phyloP scores from a whole-genome alignment of 345 rosid genomes.

The Lumnitzera littorea region DNA sequence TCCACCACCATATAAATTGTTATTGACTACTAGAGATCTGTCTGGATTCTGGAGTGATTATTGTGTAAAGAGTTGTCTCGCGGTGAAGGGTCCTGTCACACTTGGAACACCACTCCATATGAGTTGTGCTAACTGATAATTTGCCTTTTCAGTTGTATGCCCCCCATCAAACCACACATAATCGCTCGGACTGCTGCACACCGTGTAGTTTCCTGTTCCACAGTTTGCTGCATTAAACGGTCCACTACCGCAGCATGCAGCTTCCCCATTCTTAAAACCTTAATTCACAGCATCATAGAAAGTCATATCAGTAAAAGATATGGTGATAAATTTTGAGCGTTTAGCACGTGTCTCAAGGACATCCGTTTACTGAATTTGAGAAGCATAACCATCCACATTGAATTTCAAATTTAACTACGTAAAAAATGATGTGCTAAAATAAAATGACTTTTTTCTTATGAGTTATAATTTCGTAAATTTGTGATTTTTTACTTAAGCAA shows the following conservation, averaged over 20 bases:
- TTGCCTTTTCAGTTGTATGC: conserved; percentile 7
- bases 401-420: too few species aligned
- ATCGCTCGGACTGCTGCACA: conserved; percentile 11
- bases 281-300: neutral
- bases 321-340: too few species aligned
- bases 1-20: too few species aligned
- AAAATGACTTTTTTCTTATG: too few species aligned
- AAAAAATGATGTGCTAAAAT: too few species aligned
- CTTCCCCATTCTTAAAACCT: conserved; percentile 12
- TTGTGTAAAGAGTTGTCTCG: conserved; percentile 1
- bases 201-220: neutral
- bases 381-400: too few species aligned
- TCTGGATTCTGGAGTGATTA: neutral
- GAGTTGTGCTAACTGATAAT: conserved; percentile 12
- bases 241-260: conserved; percentile 5
- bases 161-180: conserved; percentile 10
- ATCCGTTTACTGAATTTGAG: too few species aligned
- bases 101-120: conserved; percentile 5
- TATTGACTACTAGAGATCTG: too few species aligned
- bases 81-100: conserved; percentile 3
- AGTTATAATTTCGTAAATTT: too few species aligned
- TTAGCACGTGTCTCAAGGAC: too few species aligned
- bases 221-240: too few species aligned
- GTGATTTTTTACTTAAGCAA: too few species aligned
- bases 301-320: neutral